Evolutionary conservation across 2,329 filamentous ascomycete species (phyloP), one percentile per base, ranked within the genome.

Genomic region (Cyanodermella asteris): DNA sequence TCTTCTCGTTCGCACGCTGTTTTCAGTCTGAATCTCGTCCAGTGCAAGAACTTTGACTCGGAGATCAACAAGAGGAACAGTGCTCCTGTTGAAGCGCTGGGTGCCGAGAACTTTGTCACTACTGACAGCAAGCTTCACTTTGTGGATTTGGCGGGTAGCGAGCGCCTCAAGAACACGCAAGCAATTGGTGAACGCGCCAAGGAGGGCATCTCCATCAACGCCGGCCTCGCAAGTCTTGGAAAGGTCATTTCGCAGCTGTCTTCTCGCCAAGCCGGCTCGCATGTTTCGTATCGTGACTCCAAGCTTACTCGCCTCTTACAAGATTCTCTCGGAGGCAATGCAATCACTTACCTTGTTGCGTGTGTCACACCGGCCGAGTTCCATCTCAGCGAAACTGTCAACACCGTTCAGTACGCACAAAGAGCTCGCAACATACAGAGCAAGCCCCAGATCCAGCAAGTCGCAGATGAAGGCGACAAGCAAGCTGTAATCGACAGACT

Each of bases 281-380:
- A 94, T 49, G 82, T 97, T 29, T 97, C 87, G 2, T 97, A 97
- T 46, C 78, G 87, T 34, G 87, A 97, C 51, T 94, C 87, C n/a
- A 82, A 81, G 45, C 68, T 97, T 38, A 97, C 87, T 7, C 73
- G 87, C 31, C 60, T 97, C 13, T 64, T 97, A 11, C 87, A 97
- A 55, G 87, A 97, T 49, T 97, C 87, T 1, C 61, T 97, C 5
- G 87, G 87, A 29, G 87, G 87, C 4, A 94, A 91, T 44, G 87
- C 87, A 18, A 91, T 93, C 44, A 97, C 87, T 1, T 97, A 94
- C 53, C 94, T 97, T 87, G 87, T 97, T 51, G 87, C 87, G 6
- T 97, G 87, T 50, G 82, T 97, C 16, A 97, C 84, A 1, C 84
- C 82, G 0, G 80, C 84, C 9, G 82, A 93, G 45, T 97, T 97